Percentiles rank a stretch among this genome's conserved stretches.
phyloP scores from a whole-genome alignment of 169 alveolate species.

The Plasmodium vinckei region DNA sequence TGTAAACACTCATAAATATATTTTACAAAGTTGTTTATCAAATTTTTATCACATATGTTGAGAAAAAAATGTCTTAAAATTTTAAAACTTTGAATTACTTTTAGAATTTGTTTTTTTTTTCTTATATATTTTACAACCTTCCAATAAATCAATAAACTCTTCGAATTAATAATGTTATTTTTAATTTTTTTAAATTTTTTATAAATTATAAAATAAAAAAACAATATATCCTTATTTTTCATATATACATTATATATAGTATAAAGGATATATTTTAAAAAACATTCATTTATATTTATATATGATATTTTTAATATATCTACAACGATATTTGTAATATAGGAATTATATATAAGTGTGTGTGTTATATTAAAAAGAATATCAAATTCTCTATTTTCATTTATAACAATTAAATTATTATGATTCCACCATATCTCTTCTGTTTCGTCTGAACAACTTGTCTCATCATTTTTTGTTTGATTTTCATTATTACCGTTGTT shows the following conservation, averaged over 20 bases:
- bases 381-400: slow-evolving; percentile 52
- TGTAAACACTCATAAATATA: slow-evolving; percentile 15
- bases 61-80: slow-evolving; percentile 32
- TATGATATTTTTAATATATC: slow-evolving; percentile 2
- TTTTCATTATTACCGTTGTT: background rate
- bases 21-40: slow-evolving; percentile 14
- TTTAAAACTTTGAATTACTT: slow-evolving; percentile 22
- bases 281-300: slow-evolving; percentile 32
- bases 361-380: slow-evolving; percentile 42
- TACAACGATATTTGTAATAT: slow-evolving; percentile 8
- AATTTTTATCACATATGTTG: slow-evolving; percentile 33
- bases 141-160: slow-evolving; percentile 12
- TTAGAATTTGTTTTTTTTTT: background rate
- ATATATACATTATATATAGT: slow-evolving; percentile 16
- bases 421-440: background rate
- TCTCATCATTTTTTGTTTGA: background rate
- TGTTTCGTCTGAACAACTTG: background rate
- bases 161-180: slow-evolving; percentile 26
- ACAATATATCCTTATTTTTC: slow-evolving; percentile 22
- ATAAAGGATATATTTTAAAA: slow-evolving; percentile 22
- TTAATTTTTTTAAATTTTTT: slow-evolving; percentile 30
- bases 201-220: slow-evolving; percentile 56
- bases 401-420: background rate
- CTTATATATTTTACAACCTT: slow-evolving; percentile 7
- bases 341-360: slow-evolving; percentile 42